phyloP scores from a whole-genome alignment of 1,284 basidiomycete species.

The Tylopilus orsonianus region DNA sequence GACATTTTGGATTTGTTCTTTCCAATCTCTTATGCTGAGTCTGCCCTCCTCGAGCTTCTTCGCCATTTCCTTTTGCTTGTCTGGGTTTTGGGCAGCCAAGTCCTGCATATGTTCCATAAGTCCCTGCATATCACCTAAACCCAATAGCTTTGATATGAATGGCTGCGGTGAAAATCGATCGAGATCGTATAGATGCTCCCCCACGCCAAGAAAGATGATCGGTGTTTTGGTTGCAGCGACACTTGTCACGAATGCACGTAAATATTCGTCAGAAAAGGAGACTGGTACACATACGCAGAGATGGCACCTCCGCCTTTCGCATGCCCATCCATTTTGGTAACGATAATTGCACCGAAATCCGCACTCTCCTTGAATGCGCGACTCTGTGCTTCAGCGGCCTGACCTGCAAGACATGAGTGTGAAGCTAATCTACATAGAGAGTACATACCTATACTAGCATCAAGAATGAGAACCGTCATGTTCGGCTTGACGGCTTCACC shows the following conservation, averaged over 20 bases:
- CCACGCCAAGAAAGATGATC: constrained; percentile 98
- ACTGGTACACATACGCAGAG: constrained; percentile 74
- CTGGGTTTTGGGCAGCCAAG: constrained; percentile 87
- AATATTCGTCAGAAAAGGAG: constrained; percentile 8
- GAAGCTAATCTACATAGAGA: background rate
- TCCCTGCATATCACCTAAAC: constrained; percentile 95
- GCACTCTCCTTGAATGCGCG: constrained; percentile 98
- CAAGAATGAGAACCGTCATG: constrained; percentile 89
- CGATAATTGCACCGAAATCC: constrained; percentile 98
- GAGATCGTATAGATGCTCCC: constrained; percentile 95
- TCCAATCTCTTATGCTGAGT: constrained; percentile 95
- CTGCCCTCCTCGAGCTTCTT: constrained; percentile 98
- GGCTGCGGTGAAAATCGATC: constrained; percentile 96
- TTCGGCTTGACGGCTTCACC: constrained; percentile 89
- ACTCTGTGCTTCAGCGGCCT: constrained; percentile 96
- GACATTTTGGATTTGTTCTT: constrained; percentile 95
- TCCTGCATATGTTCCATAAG: constrained; percentile 99
- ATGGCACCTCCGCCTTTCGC: constrained; percentile 99
- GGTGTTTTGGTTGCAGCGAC: constrained; percentile 98
- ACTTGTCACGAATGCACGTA: constrained; percentile 41
- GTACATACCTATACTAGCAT: constrained; percentile 77
- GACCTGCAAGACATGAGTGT: constrained; percentile 54
- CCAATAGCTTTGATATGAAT: constrained; percentile 96
- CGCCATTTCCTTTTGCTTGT: constrained; percentile 97
- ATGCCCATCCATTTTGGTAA: constrained; percentile 99